Conservation (phyloP, 352 stramenopile species). For the Globisporangium carolinianum region DNA sequence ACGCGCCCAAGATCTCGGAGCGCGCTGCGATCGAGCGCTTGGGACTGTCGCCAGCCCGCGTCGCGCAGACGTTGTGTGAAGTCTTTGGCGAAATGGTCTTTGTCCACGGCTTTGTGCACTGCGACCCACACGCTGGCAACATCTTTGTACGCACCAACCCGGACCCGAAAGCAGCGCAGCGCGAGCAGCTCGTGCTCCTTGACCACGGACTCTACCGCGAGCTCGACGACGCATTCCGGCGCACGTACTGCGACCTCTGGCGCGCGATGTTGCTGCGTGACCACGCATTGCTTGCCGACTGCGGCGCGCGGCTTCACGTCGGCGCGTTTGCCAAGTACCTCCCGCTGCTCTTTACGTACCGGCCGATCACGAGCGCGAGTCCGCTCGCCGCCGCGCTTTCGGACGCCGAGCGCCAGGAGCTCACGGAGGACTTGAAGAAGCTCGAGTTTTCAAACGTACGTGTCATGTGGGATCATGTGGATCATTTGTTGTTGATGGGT, state of each 20-base stretch:
- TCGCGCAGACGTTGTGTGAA: slow-evolving; percentile 85
- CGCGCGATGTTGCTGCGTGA: slow-evolving; percentile 91
- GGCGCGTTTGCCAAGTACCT: slow-evolving; percentile 60
- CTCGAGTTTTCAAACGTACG: slow-evolving; percentile 61
- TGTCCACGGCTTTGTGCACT: slow-evolving; percentile 94
- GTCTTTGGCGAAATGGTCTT: slow-evolving; percentile 96
- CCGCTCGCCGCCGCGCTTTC: slow-evolving; percentile 61
- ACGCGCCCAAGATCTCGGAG: slow-evolving; percentile 92
- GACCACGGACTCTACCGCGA: slow-evolving; percentile 97
- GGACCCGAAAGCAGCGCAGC: slow-evolving; percentile 25
- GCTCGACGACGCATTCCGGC: slow-evolving; percentile 90
- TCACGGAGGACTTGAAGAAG: slow-evolving; percentile 53
- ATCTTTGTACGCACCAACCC: slow-evolving; percentile 78
- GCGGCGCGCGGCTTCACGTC: slow-evolving; percentile 45
- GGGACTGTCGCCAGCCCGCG: slow-evolving; percentile 72
- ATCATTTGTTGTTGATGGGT: not conserved
- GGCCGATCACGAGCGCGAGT: slow-evolving; percentile 51
- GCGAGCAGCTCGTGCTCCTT: slow-evolving; percentile 93
- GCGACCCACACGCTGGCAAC: slow-evolving; percentile 95
- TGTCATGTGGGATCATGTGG: no score
- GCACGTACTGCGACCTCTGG: slow-evolving; percentile 94
- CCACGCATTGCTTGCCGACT: slow-evolving; percentile 56
- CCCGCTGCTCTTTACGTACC: slow-evolving; percentile 85
- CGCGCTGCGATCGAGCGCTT: slow-evolving; percentile 69
- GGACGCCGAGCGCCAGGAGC: slow-evolving; percentile 49